Conservation (phyloP, 176 grass and related monocot genomes). For the Chloris gayana region DNA sequence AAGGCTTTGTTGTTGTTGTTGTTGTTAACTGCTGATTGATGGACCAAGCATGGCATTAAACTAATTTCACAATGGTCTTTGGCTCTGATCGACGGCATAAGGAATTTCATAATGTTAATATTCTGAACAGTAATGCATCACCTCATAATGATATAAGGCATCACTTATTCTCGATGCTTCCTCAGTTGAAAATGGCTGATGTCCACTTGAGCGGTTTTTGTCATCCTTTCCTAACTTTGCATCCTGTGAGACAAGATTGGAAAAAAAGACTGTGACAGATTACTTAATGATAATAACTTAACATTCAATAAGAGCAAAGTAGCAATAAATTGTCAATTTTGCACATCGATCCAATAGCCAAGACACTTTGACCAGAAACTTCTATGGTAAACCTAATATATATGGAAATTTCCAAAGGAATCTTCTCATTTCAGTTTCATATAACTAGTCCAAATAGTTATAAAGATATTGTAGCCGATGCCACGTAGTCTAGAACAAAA, state of each 20-base stretch:
- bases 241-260: slow-evolving; percentile 61
- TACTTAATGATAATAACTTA: slow-evolving; percentile 17
- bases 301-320: background rate
- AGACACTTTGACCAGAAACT: background rate
- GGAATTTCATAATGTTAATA: background rate
- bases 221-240: slow-evolving; percentile 55
- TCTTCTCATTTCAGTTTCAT: background rate
- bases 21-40: too few species aligned
- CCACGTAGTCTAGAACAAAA: background rate
- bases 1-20: too few species aligned
- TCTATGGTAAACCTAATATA: slow-evolving; percentile 9
- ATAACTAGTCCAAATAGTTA: background rate
- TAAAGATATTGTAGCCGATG: background rate
- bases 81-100: background rate
- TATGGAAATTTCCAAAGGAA: background rate
- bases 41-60: too few species aligned
- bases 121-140: slow-evolving; percentile 40
- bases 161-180: slow-evolving; percentile 84
- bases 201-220: slow-evolving; percentile 44
- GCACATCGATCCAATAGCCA: background rate
- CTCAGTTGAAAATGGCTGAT: slow-evolving; percentile 75
- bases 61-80: background rate
- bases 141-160: slow-evolving; percentile 88
- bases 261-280: slow-evolving; percentile 23
- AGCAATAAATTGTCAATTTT: background rate